Evolutionary conservation across 495 filamentous ascomycete genomes (phyloP), one percentile per base, ranked within the genome.

Genomic region (Polyplosphaeria fusca): DNA sequence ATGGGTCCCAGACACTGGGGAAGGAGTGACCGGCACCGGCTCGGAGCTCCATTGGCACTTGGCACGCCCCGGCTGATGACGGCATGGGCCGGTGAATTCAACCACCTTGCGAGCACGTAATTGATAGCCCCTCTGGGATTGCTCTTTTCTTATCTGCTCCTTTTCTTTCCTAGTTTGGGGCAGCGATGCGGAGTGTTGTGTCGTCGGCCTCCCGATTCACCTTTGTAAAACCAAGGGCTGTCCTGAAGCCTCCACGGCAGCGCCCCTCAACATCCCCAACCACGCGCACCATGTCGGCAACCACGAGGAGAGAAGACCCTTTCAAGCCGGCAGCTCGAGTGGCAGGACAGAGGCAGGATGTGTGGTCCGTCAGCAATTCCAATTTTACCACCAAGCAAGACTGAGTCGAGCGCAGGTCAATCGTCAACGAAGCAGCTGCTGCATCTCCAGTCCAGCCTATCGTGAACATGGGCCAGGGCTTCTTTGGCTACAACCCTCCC

Each of bases 401-500:
- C 4, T 26, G 12, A n/a, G n/a, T n/a, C 38, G 28, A 2, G 1
- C 4, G 13, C 32, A 95, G 89, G 89, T 85, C 87, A 35, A 95
- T 96, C 71, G 83, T 98, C 76, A 98, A 98, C 64, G 93, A 97
- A 77, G 93, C 88, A 0, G 83, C 84, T 0, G 81, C 80, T 4
- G 86, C 87, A 5, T 95, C 90, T 9, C 88, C 91, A 5, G 84
- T 86, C 42, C 89, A 95, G 68, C 89, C 91, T 53, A 92, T 96
- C 63, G 83, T 94, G 58, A 96, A 95, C 72, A 91, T 96, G 85
- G 91, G 91, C 46, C 91, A 96, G 73, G 91, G 91, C n/a, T 95
- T 94, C 77, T 95, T 93, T 72, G 93, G 93, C 25, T 98, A 98
- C 70, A 98, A 98, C 67, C 93, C 93, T 39, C 93, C 93, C 1